Conservation (phyloP, 495 filamentous ascomycete genomes). For the Xylaria grammica region DNA sequence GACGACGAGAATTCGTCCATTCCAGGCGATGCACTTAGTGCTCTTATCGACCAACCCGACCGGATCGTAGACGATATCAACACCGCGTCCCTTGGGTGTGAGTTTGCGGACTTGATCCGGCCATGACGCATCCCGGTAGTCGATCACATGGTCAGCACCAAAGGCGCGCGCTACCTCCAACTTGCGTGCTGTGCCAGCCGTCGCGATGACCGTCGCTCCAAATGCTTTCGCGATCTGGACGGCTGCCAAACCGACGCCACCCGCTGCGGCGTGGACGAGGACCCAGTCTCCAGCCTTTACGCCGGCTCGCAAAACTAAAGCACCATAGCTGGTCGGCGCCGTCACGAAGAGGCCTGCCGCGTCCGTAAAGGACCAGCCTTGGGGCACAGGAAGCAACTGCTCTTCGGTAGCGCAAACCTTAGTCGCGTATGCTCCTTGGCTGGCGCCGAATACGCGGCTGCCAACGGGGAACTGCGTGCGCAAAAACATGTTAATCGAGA, state of each 20-base stretch:
- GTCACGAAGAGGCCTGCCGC: slow-evolving; percentile 92
- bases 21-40: slow-evolving; percentile 90
- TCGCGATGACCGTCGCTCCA: slow-evolving; percentile 89
- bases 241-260: slow-evolving; percentile 88
- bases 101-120: slow-evolving; percentile 77
- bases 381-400: slow-evolving; percentile 72
- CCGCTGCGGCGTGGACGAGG: slow-evolving; percentile 89
- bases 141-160: slow-evolving; percentile 82
- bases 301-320: slow-evolving; percentile 75
- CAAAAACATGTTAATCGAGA: too few relatives aligned
- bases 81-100: slow-evolving; percentile 70
- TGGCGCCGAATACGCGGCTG: slow-evolving; percentile 83
- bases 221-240: slow-evolving; percentile 92
- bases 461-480: slow-evolving; percentile 80
- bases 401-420: slow-evolving; percentile 69
- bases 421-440: slow-evolving; percentile 86
- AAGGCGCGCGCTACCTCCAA: slow-evolving; percentile 76
- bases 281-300: slow-evolving; percentile 84
- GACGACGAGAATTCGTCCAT: slow-evolving; percentile 83
- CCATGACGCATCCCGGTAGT: slow-evolving; percentile 76
- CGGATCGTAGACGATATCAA: slow-evolving; percentile 87
- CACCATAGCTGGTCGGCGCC: slow-evolving; percentile 88
- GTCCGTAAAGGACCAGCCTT: slow-evolving; percentile 80
- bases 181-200: slow-evolving; percentile 78
- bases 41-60: slow-evolving; percentile 82